Evolutionary conservation across 768 basidiomycete species (phyloP).

Genomic region (Amanita exitialis): DNA sequence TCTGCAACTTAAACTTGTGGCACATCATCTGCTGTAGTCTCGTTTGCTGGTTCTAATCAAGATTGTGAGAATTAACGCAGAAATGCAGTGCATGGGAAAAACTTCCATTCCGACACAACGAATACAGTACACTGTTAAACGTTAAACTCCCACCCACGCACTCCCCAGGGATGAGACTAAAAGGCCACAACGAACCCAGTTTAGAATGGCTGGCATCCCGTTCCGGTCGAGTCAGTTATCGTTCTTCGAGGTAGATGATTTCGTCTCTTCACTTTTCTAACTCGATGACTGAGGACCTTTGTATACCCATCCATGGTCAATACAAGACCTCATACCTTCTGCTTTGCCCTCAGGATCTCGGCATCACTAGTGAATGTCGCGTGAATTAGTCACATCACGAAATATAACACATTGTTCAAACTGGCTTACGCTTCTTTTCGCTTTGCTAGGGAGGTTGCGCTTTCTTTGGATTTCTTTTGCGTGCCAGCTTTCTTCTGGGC

Average conservation of each 20-base stretch:
- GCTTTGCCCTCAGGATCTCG: constrained; percentile 64
- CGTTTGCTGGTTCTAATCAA: not conserved
- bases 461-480: constrained; percentile 65
- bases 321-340: constrained; percentile 44
- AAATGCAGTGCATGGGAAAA: constrained; percentile 3
- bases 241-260: constrained; percentile 21
- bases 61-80: not conserved
- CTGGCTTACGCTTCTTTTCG: constrained; percentile 66
- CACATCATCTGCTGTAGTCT: not conserved
- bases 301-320: constrained; percentile 4
- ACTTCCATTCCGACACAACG: not conserved
- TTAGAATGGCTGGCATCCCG: constrained; percentile 3
- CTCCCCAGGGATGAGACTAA: not conserved
- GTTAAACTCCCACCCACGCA: not conserved
- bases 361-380: constrained; percentile 48
- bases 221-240: constrained; percentile 25
- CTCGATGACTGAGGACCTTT: not conserved
- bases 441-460: constrained; percentile 47
- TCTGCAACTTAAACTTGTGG: too few species aligned
- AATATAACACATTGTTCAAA: not conserved
- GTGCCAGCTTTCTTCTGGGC: constrained; percentile 58
- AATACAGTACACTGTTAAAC: not conserved
- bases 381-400: constrained; percentile 14
- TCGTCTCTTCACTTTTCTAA: constrained; percentile 52
- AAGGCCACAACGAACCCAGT: not conserved